Conservation (phyloP, 2,329 filamentous ascomycete genomes). For the Anthostomella pinea region DNA sequence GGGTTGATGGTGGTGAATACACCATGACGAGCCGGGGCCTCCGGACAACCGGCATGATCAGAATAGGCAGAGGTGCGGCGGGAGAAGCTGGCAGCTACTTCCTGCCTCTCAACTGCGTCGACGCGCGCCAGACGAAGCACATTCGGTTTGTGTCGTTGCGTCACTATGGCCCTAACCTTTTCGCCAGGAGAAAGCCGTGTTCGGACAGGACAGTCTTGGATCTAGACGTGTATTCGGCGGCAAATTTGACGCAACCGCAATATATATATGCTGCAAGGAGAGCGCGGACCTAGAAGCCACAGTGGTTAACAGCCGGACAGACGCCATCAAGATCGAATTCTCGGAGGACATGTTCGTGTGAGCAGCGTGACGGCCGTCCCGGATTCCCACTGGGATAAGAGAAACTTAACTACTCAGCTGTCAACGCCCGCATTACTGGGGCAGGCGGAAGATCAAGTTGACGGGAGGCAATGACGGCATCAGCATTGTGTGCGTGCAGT, state of each 20-base stretch:
- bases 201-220: slow-evolving; percentile 19
- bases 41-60: slow-evolving; percentile 20
- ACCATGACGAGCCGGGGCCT: slow-evolving; percentile 22
- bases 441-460: slow-evolving; percentile 19
- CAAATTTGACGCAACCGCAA: slow-evolving; percentile 18
- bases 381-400: slow-evolving; percentile 22
- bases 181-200: slow-evolving; percentile 21
- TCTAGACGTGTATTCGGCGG: slow-evolving; percentile 20
- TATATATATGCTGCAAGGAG: slow-evolving; percentile 23
- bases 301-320: slow-evolving; percentile 18
- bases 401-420: slow-evolving; percentile 25
- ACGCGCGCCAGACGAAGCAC: slow-evolving; percentile 19
- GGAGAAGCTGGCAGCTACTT: slow-evolving; percentile 21
- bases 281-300: slow-evolving; percentile 14
- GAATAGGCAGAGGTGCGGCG: slow-evolving; percentile 16
- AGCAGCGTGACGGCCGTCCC: slow-evolving; percentile 16
- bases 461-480: slow-evolving; percentile 17
- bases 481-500: slow-evolving; percentile 21
- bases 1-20: slow-evolving; percentile 24
- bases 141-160: slow-evolving; percentile 21
- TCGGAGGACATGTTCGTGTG: slow-evolving; percentile 18
- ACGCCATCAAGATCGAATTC: slow-evolving; percentile 21
- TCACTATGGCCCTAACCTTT: slow-evolving; percentile 23
- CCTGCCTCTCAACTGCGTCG: slow-evolving; percentile 22
- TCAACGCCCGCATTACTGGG: slow-evolving; percentile 23